phyloP scores from a whole-genome alignment of 768 basidiomycete species.

The Terana coerulea region DNA sequence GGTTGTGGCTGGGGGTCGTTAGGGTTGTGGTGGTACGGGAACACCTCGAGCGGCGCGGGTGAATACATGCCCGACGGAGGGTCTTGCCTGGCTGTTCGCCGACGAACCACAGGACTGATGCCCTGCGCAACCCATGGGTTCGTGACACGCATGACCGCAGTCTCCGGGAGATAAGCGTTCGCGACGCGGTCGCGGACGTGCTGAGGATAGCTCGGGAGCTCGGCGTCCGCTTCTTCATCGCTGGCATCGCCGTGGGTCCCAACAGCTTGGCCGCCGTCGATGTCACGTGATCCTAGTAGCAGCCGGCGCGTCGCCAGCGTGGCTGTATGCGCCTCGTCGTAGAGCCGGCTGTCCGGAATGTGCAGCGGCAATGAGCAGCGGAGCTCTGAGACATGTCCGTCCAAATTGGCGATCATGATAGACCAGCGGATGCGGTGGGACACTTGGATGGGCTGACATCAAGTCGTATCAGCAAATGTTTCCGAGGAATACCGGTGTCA shows the following conservation, averaged over 20 bases:
- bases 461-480: constrained; percentile 2
- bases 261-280: constrained; percentile 27
- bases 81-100: constrained; percentile 5
- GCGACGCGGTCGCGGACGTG: constrained; percentile 91
- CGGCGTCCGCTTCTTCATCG: constrained; percentile 56
- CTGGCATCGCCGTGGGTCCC: constrained; percentile 15
- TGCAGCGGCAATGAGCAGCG: constrained; percentile 89
- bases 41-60: constrained; percentile 19
- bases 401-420: constrained; percentile 76
- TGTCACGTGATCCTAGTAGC: constrained; percentile 43
- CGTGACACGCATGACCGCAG: constrained; percentile 55
- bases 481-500: too few relatives aligned
- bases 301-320: constrained; percentile 73
- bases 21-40: not conserved
- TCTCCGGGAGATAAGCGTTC: constrained; percentile 66
- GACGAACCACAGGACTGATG: constrained; percentile 33
- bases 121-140: constrained; percentile 57
- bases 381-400: constrained; percentile 93
- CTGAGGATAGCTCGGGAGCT: constrained; percentile 85
- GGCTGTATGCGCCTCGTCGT: constrained; percentile 70
- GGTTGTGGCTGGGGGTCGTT: constrained; percentile 2
- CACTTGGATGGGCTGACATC: constrained; percentile 54
- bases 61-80: constrained; percentile 18
- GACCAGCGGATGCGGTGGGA: constrained; percentile 80
- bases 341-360: constrained; percentile 69